These are phyloP conservation scores for Powellomyces hirtus DNA, from an alignment of 192 early-diverging fungal genomes.

Conservation along the genomic window DNA sequence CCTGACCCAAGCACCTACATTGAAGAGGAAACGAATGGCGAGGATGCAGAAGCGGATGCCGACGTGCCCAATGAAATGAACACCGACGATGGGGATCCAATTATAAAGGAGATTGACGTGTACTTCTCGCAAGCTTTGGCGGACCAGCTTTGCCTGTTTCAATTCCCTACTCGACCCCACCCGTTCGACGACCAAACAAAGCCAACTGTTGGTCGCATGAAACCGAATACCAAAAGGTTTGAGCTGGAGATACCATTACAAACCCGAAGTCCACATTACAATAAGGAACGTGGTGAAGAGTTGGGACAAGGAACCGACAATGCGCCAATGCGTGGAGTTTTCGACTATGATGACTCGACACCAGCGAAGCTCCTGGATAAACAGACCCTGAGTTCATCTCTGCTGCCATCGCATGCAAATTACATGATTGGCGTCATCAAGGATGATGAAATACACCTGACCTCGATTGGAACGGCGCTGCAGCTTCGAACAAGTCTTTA, in stretches of 20 bases:
- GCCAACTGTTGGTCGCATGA: conserved; percentile 59
- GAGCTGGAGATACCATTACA: conserved; percentile 84
- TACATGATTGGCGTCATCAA: conserved; percentile 81
- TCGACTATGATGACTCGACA: conserved; percentile 30
- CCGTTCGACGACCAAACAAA: conserved; percentile 28
- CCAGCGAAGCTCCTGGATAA: conserved; percentile 70
- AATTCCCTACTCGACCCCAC: conserved; percentile 72
- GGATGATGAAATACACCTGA: conserved; percentile 75
- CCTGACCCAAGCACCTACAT: background rate
- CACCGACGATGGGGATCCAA: conserved; percentile 26
- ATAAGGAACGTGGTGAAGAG: conserved; percentile 71
- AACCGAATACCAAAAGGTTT: conserved; percentile 76
- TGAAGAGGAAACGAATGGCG: background rate
- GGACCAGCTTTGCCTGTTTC: conserved; percentile 74
- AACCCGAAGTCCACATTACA: conserved; percentile 71
- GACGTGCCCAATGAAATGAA: background rate
- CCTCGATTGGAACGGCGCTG: conserved; percentile 66
- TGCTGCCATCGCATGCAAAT: conserved; percentile 73
- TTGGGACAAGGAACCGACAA: conserved; percentile 75
- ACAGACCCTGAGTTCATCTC: conserved; percentile 72
- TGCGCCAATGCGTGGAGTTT: conserved; percentile 61
- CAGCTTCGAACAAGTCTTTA: conserved; percentile 87
- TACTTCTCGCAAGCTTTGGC: conserved; percentile 69
- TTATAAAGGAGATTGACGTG: conserved; percentile 71
- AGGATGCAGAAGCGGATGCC: background rate